phyloP scores from a whole-genome alignment of 495 filamentous ascomycete species.

The Terfezia boudieri region DNA sequence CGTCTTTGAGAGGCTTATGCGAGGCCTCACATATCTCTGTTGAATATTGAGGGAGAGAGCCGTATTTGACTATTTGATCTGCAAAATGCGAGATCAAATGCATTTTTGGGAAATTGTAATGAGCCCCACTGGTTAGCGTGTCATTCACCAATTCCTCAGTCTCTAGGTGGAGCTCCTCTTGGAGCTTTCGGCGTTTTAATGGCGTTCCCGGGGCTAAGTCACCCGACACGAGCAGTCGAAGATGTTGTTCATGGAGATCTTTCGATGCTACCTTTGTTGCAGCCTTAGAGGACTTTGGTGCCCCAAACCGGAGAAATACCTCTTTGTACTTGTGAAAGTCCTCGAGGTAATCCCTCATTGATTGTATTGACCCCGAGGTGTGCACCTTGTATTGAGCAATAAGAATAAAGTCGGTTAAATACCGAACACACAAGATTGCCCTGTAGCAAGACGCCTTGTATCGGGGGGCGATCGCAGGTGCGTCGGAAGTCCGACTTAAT shows the following conservation, averaged over 20 bases:
- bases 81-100: not conserved
- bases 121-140: not conserved
- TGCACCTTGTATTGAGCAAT: too few relatives aligned
- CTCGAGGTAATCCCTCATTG: not conserved
- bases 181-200: too few relatives aligned
- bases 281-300: too few relatives aligned
- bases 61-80: not conserved
- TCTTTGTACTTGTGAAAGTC: not conserved
- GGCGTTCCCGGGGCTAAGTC: too few relatives aligned
- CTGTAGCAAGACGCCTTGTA: too few relatives aligned
- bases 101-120: not conserved
- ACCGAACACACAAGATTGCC: too few relatives aligned
- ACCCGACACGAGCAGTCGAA: too few relatives aligned
- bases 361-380: not conserved
- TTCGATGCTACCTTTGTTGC: not conserved
- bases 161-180: too few relatives aligned
- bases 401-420: too few relatives aligned
- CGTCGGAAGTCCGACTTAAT: too few relatives aligned
- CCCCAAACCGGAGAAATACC: too few relatives aligned
- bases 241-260: too few relatives aligned
- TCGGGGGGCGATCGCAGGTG: not conserved
- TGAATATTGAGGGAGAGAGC: not conserved
- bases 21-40: not conserved
- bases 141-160: not conserved
- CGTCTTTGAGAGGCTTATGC: not conserved